Evolutionary conservation across 1,139 yeast genomes (phyloP), one percentile per base, ranked within the genome.

Genomic region (Debaryomyces subglobosus): DNA sequence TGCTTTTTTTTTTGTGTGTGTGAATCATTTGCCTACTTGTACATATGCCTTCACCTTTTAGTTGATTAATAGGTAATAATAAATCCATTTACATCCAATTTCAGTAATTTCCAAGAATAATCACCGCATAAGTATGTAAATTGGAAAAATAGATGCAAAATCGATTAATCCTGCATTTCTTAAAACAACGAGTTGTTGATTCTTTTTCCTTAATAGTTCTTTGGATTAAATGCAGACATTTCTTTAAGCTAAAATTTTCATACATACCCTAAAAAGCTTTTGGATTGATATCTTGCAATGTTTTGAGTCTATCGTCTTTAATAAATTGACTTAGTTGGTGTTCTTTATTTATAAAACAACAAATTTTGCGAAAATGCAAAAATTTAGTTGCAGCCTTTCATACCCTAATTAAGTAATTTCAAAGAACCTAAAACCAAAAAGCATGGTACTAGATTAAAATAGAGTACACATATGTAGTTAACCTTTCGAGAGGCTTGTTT

Each of bases 311-410:
- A 9, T 24, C 10, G 10, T 24, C 27, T 27, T 27, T 27, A 12
- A 6, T 12, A 27, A 27, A 12, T 27, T 12, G 30, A 20, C 4
- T 20, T 5, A 20, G 8, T 21, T 5, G 24, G 8, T 7, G 24
- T 5, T 21, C 5, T 21, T 21, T 12, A 8, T 24, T 27, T 12
- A 12, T 9, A 13, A 23, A 21, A 24, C 9, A 37, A 13, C 15
- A 13, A 24, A 21, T 13, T 15, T 37, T 37, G 40, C 40, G 40
- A 37, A 37, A 37, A 37, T n/a, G 16, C 24, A 13, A 18, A n/a
- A 21, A 36, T 36, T 37, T 37, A 20, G 21, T 21, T 40, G 43
- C 43, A 40, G 23, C 43, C 43, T 16, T 40, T 40, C 43, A 40
- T 32, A 12, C n/a, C 43, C 37, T 16, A 40, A 30, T 40, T 10